Evolutionary conservation across 2,329 filamentous ascomycete genomes (phyloP).

Genomic region (Triangularia verruculosa): DNA sequence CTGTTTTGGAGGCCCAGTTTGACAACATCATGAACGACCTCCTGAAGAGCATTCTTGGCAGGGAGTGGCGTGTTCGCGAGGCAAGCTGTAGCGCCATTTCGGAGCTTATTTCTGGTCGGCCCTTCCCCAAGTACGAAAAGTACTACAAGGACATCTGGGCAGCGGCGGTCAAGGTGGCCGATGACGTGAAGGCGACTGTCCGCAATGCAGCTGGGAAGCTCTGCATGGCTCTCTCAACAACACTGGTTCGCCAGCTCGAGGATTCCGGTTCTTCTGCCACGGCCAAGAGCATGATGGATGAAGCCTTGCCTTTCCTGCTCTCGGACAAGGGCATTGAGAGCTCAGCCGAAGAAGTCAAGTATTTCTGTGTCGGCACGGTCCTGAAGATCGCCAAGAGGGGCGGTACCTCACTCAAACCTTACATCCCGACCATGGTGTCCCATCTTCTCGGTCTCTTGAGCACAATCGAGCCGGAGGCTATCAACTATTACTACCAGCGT

Average conservation of each 20-base stretch:
- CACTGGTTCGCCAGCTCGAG: slow-evolving; percentile 81
- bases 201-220: slow-evolving; percentile 76
- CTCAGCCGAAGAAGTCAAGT: slow-evolving; percentile 79
- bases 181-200: slow-evolving; percentile 93
- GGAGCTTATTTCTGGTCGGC: slow-evolving; percentile 79
- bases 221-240: slow-evolving; percentile 79
- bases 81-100: slow-evolving; percentile 88
- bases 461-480: slow-evolving; percentile 80
- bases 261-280: slow-evolving; percentile 68
- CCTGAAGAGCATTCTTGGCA: slow-evolving; percentile 78
- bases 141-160: slow-evolving; percentile 85
- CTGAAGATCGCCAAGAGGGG: slow-evolving; percentile 88
- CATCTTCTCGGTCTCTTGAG: slow-evolving; percentile 79
- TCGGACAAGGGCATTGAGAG: slow-evolving; percentile 88
- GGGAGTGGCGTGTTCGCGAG: slow-evolving; percentile 90
- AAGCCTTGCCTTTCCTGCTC: slow-evolving; percentile 86
- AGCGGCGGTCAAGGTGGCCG: slow-evolving; percentile 82
- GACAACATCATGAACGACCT: slow-evolving; percentile 86
- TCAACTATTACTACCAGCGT: slow-evolving; percentile 92
- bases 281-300: slow-evolving; percentile 74
- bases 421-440: slow-evolving; percentile 77
- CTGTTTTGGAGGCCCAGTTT: slow-evolving; percentile 76
- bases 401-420: slow-evolving; percentile 72
- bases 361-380: slow-evolving; percentile 78
- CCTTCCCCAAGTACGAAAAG: slow-evolving; percentile 72